Base-by-base conservation (phyloP, 306 rosid genomes). In the Gynostemma pentaphyllum region DNA sequence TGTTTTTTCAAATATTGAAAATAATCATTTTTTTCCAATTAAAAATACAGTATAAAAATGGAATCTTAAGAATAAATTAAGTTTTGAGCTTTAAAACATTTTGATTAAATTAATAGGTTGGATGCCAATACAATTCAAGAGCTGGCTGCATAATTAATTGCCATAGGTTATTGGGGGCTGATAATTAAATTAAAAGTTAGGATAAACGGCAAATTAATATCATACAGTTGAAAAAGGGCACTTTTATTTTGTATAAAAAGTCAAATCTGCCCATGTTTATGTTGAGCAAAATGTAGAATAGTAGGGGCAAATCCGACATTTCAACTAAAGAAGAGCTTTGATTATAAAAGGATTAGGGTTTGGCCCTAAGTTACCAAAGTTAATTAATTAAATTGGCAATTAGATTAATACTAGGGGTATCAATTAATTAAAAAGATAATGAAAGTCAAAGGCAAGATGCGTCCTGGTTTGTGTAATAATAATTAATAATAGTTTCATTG, bases 401-500 rank as follows among this genome's bases (percentile, higher is more conserved):
- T 62, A 41, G 67, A 73, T 36, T 79, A 50, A 75, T 63, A 47
- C 32, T 72, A 85, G 71, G 77, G 76, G 30, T 47, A 73, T 56
- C 56, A 65, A 80, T 36, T 67, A 85, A n/a, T n/a, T n/a, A n/a
- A n/a, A n/a, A n/a, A n/a, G n/a, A n/a, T n/a, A n/a, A n/a, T n/a
- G n/a, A n/a, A 91, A 91, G 97, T 91, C 96, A 91, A 77, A 80
- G 56, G 73, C 65, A 69, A 78, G 89, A 85, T 85, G 97, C 87
- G 87, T 76, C 83, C 71, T 70, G 79, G 68, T 85, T 82, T 73
- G 83, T 82, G 74, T 69, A 87, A 83, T 60, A 13, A 61, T 68
- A 71, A 63, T 69, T 75, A n/a, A n/a, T n/a, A n/a, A n/a, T n/a
- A n/a, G 69, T 82, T 70, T 79, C 56, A 45, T 65, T 65, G 80